phyloP scores from a whole-genome alignment of 1,284 basidiomycete species.

The Leccinum griseonigrum region DNA sequence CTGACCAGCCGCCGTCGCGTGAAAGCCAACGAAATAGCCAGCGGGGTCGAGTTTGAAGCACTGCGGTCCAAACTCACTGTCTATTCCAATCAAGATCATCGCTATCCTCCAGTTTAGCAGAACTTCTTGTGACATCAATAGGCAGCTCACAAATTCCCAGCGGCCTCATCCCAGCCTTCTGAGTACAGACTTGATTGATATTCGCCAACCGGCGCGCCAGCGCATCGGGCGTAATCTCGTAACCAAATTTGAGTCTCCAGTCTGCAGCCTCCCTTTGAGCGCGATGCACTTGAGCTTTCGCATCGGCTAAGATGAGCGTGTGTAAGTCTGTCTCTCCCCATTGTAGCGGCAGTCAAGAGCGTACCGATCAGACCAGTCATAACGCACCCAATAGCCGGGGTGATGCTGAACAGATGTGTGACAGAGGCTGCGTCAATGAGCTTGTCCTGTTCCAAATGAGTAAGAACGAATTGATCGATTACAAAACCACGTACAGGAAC shows the following conservation, averaged over 20 bases:
- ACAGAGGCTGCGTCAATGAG: conserved; percentile 93
- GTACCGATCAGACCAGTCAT: conserved; percentile 94
- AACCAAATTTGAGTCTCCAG: conserved; percentile 96
- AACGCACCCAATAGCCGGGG: conserved; percentile 95
- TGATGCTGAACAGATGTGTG: conserved; percentile 96
- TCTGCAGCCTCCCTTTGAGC: conserved; percentile 91
- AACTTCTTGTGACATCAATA: not conserved
- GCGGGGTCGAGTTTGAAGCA: conserved; percentile 98
- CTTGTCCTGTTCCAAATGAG: conserved; percentile 73
- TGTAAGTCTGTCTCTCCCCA: conserved; percentile 11
- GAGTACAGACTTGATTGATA: conserved; percentile 99
- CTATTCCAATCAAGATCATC: conserved; percentile 95
- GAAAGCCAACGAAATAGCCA: conserved; percentile 98
- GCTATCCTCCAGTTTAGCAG: conserved; percentile 38
- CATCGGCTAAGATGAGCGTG: conserved; percentile 70
- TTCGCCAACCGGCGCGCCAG: conserved; percentile 94
- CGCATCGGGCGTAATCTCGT: conserved; percentile 96
- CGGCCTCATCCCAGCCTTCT: conserved; percentile 96
- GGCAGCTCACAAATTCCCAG: conserved; percentile 82
- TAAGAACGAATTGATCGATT: not conserved
- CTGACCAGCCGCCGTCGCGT: conserved; percentile 93
- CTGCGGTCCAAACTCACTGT: conserved; percentile 89
- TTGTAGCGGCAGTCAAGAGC: not conserved
- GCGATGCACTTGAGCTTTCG: conserved; percentile 85
- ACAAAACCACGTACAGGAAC: conserved; percentile 67